Evolutionary conservation across 192 early-diverging fungal species (phyloP), one percentile per base, ranked within the genome.

Genomic region (Coemansia umbellata): DNA sequence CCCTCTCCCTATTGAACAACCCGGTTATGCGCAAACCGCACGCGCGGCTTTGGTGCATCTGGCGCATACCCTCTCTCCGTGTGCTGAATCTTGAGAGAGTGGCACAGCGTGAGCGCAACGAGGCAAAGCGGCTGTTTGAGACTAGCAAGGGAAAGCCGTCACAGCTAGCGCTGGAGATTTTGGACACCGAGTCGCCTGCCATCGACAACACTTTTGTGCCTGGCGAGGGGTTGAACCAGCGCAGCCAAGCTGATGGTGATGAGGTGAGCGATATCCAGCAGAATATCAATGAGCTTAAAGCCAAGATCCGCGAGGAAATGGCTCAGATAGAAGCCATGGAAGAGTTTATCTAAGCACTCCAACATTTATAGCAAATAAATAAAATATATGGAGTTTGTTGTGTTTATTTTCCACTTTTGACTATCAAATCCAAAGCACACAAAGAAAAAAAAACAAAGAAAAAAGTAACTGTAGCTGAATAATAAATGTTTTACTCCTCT

Each of bases 1-100:
- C 79, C 40, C 51, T 98, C 32, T 85, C 82, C n/a, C 64, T 99
- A 36, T 58, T 87, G 30, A 94, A 92, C 55, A 98, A 97, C 58
- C 93, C 94, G 0, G 92, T 96, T 21, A 75, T 80, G 42, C 76
- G 81, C 55, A 91, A 90, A 44, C 78, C 87, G 53, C 63, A 95
- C 56, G 95, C 97, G 58, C 66, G 97, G 40, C 53, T 80, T 31
- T 94, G 85, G 78, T 79, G 95, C 22, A 85, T 99, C 50, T 85
- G 89, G 81, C 82, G 85, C 57, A 60, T 92, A 35, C 83, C 89
- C 1, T 75, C 58, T 14, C 66, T 98, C 40, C 79, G 88, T 31
- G 85, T 97, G 2, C 57, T 98, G 60, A 91, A 99, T 74, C 98
- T 95, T 64, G 81, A 85, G 50, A 78, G 78, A 27, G 81, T 98